Evolutionary conservation across 192 early-diverging fungal genomes (phyloP).

Genomic region (Nowakowskiella sp.): DNA sequence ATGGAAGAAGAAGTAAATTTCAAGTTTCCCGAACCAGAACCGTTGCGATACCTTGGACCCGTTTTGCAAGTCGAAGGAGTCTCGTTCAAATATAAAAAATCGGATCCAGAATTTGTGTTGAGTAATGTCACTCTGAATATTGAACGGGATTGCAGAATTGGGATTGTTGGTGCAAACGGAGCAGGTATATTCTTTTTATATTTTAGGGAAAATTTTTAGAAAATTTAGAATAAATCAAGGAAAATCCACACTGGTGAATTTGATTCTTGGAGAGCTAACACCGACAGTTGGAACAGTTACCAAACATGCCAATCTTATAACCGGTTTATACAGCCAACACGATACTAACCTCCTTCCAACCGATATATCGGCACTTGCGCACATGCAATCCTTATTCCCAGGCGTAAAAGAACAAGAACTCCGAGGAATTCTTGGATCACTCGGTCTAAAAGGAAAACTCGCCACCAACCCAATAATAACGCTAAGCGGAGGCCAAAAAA

Average conservation of each 20-base stretch:
- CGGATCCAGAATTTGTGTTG: conserved; percentile 34
- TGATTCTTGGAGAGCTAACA: conserved; percentile 53
- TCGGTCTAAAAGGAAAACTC: conserved; percentile 61
- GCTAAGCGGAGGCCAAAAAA: conserved; percentile 77
- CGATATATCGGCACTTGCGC: conserved; percentile 41
- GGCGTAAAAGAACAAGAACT: conserved; percentile 48
- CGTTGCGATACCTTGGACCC: conserved; percentile 56
- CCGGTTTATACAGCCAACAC: conserved; percentile 83
- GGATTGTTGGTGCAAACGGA: conserved; percentile 76
- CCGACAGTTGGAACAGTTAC: conserved; percentile 60
- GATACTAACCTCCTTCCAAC: conserved; percentile 60
- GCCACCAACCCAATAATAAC: conserved; percentile 51
- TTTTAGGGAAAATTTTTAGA: background rate
- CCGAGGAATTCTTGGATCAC: conserved; percentile 65
- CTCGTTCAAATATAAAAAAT: conserved; percentile 29
- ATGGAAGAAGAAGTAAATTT: conserved; percentile 49
- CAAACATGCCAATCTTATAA: conserved; percentile 50
- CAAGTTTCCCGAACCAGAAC: conserved; percentile 59
- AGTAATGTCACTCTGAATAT: conserved; percentile 63
- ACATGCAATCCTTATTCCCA: conserved; percentile 38
- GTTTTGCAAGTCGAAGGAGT: conserved; percentile 59
- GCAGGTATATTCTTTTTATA: conserved; percentile 48
- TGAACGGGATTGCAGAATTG: conserved; percentile 59
- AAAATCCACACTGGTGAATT: conserved; percentile 71
- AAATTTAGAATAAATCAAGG: too few relatives aligned